Evolutionary conservation across 257 asterid genomes (phyloP), one percentile per base, ranked within the genome.

Genomic region (Prunella vulgaris): DNA sequence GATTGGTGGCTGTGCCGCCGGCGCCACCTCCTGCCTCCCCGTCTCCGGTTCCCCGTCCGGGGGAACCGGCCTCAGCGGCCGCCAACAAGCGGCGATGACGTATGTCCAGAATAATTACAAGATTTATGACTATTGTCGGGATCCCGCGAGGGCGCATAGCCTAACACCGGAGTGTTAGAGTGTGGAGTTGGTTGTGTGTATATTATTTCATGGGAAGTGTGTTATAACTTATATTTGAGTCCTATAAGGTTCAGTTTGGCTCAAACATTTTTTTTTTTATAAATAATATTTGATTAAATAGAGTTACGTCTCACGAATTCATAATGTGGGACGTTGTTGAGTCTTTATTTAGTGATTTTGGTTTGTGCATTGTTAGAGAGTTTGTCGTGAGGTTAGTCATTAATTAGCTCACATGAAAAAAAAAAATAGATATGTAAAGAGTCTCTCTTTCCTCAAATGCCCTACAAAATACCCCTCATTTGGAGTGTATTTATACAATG

Each of bases 101-200:
- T 88, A 86, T 82, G 96, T 80, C 17, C 85, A 90, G 0, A 74
- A 76, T 17, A 76, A 77, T 25, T 73, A 84, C 53, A 89, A 74
- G 84, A 72, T 89, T 22, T 92, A 92, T 46, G 92, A 92, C 59
- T 92, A 92, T 21, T 92, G 98, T 24, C 52, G 27, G 4, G 97
- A 92, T 28, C 68, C 88, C 0, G 21, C 20, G 0, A 77, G 93
- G 25, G 90, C 86, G 72, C 98, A 66, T 51, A 49, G 74, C 1
- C 76, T 52, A 28, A 90, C 84, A 3, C 98, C 98, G 0, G 98
- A 92, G 69, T 91, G 97, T 62, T 85, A 81, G 48, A 25, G 18
- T 15, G 53, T 3, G n/a, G n/a, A n/a, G n/a, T n/a, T n/a, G n/a
- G n/a, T n/a, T n/a, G n/a, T n/a, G n/a, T n/a, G n/a, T n/a, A n/a